phyloP scores from a whole-genome alignment of 2,329 filamentous ascomycete species.

The Alternaria conjuncta region DNA sequence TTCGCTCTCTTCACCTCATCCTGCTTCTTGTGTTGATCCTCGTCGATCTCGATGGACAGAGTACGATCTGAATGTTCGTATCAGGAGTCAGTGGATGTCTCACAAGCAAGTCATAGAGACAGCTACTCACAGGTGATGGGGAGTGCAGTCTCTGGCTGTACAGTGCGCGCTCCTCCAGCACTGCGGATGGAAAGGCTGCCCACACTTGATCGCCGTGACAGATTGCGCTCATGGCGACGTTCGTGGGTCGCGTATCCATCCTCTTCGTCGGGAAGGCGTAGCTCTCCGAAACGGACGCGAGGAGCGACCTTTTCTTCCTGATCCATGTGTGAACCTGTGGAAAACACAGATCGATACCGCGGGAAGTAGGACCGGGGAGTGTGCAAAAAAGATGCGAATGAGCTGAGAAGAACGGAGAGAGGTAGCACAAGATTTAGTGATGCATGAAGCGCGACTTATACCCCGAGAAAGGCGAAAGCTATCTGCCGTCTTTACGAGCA shows the following conservation, averaged over 20 bases:
- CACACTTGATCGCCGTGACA: slow-evolving; percentile 46
- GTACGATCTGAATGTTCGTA: slow-evolving; percentile 40
- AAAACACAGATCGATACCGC: slow-evolving; percentile 6
- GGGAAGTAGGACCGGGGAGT: slow-evolving; percentile 12
- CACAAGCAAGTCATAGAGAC: neutral
- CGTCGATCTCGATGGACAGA: slow-evolving; percentile 53
- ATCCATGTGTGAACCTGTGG: slow-evolving; percentile 27
- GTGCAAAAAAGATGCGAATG: slow-evolving; percentile 2
- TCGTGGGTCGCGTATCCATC: slow-evolving; percentile 36
- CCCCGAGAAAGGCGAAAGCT: neutral
- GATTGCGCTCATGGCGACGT: slow-evolving; percentile 30
- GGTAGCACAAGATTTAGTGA: slow-evolving; percentile 3
- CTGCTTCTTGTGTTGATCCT: slow-evolving; percentile 38
- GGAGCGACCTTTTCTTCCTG: slow-evolving; percentile 31
- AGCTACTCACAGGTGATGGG: slow-evolving; percentile 46
- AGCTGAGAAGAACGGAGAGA: slow-evolving; percentile 11
- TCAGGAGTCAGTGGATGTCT: neutral
- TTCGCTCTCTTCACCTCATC: slow-evolving; percentile 39
- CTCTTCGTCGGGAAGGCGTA: slow-evolving; percentile 41
- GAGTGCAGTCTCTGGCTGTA: slow-evolving; percentile 53
- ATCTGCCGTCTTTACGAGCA: neutral
- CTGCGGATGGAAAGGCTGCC: slow-evolving; percentile 45
- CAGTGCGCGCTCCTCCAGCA: slow-evolving; percentile 39
- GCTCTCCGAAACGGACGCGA: slow-evolving; percentile 26
- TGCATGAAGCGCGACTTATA: slow-evolving; percentile 18